Evolutionary conservation across 2,329 filamentous ascomycete species (phyloP).

Genomic region (Fusarium acutatum): DNA sequence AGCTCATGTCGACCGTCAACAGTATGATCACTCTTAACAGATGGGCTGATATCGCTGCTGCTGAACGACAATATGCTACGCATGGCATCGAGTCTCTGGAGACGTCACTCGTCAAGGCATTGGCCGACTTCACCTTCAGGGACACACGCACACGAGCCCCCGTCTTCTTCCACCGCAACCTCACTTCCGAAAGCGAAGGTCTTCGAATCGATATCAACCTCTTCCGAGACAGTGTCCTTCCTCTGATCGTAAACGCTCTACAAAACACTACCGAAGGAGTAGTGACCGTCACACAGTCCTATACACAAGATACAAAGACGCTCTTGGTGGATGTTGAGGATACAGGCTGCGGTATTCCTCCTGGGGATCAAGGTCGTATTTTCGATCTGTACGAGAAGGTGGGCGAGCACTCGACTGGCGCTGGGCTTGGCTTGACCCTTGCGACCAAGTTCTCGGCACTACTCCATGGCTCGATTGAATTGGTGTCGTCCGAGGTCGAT

Average conservation of each 20-base stretch:
- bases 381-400: slow-evolving; percentile 56
- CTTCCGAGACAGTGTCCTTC: slow-evolving; percentile 53
- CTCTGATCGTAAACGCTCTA: slow-evolving; percentile 52
- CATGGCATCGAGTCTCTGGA: slow-evolving; percentile 26
- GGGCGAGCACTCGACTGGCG: slow-evolving; percentile 47
- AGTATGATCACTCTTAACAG: slow-evolving; percentile 53
- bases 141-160: slow-evolving; percentile 19
- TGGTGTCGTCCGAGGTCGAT: slow-evolving; percentile 48
- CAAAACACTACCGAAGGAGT: slow-evolving; percentile 51
- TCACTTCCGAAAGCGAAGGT: slow-evolving; percentile 36
- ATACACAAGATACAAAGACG: slow-evolving; percentile 41
- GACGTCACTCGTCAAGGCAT: slow-evolving; percentile 12
- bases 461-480: slow-evolving; percentile 48
- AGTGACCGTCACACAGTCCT: slow-evolving; percentile 46
- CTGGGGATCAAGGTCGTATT: slow-evolving; percentile 48
- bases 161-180: slow-evolving; percentile 24
- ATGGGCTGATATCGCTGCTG: slow-evolving; percentile 49
- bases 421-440: slow-evolving; percentile 54
- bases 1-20: slow-evolving; percentile 55
- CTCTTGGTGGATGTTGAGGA: slow-evolving; percentile 53
- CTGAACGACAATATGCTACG: slow-evolving; percentile 43
- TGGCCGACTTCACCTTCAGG: not conserved
- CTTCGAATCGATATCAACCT: slow-evolving; percentile 49
- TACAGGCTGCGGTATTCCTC: slow-evolving; percentile 51
- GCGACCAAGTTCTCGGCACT: slow-evolving; percentile 52